A percentile compares a stretch with the other conserved stretches of the same genome.
Conservation (phyloP, 2,329 filamentous ascomycete genomes). For the Neonectria magnoliae region DNA sequence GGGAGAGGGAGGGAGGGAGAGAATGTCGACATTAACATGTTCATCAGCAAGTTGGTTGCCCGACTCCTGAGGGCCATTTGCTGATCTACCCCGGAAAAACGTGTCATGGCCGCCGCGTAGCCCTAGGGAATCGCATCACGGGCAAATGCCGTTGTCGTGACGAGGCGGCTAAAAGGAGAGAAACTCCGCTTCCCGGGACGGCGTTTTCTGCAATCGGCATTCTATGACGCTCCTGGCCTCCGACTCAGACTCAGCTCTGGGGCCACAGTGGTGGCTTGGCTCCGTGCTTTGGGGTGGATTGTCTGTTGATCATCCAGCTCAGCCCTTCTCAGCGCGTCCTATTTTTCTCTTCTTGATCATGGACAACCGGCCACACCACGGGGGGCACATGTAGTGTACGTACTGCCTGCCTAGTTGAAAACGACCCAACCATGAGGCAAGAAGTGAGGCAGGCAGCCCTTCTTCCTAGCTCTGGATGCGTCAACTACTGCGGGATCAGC, state of each 20-base stretch:
- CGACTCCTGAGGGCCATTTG: not conserved
- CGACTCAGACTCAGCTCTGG: not conserved
- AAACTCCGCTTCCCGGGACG: not conserved
- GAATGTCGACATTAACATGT: not conserved
- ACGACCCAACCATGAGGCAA: not conserved
- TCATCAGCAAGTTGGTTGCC: not conserved
- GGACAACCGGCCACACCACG: not conserved
- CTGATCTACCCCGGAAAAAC: conserved; percentile 11
- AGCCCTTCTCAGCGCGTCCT: not conserved
- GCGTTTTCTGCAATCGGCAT: not conserved
- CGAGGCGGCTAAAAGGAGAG: not conserved
- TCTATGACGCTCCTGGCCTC: not conserved
- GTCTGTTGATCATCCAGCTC: not conserved
- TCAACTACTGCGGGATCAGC: not conserved
- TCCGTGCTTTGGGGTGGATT: not conserved
- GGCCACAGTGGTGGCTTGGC: not conserved
- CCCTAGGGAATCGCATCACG: conserved; percentile 3
- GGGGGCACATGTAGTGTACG: too few species aligned
- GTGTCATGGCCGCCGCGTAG: not conserved
- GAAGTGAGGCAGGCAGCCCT: not conserved
- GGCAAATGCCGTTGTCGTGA: not conserved
- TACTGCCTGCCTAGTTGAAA: not conserved
- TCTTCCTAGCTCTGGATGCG: not conserved
- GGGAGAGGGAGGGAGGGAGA: not conserved
- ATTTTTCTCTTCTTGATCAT: not conserved